Evolutionary conservation across 352 stramenopile species (phyloP), one percentile per base, ranked within the genome.

Genomic region (Phytophthora citricola): DNA sequence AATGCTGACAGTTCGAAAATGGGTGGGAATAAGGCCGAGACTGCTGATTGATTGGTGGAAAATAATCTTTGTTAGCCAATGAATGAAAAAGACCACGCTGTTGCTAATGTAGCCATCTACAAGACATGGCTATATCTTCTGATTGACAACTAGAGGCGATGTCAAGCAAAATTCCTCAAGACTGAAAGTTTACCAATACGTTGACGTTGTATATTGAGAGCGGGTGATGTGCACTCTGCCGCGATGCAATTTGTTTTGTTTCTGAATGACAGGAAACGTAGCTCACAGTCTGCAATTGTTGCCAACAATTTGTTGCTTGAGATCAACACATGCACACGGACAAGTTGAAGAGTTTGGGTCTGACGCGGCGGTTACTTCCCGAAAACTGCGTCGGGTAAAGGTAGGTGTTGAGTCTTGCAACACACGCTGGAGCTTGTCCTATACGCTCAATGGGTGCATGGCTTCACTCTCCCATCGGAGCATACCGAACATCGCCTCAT

Each of bases 401-500:
- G 27, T 44, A 20, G 22, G 20, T 47, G 24, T 43, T 32, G 15
- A 46, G 34, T 52, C 34, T 27, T 60, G 40, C 15, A 12, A 17
- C 53, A 26, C 40, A 56, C 31, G 39, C 34, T 34, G 17, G 56
- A 8, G 50, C 29, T 10, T 14, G 38, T 20, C 20, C 52, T 89
- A 92, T 34, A 92, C 81, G 54, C 82, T 93, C 2, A 93, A 69
- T 26, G 85, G 85, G 53, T 92, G 81, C 83, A 92, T 91, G 5
- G 87, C 85, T 59, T 94, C 85, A 50, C 87, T 94, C 67, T 94
- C 87, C 87, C 85, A 94, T 69, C 87, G 78, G 50, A 94, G 71
- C 79, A 93, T 91, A 27, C 83, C 83, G 61, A 94, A 94, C 85
- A 93, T 94, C 58, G 85, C 81, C 60, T 94, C 87, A 52, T 93